Conservation (phyloP, 345 rosid species). For the Gossypium sturtianum region DNA sequence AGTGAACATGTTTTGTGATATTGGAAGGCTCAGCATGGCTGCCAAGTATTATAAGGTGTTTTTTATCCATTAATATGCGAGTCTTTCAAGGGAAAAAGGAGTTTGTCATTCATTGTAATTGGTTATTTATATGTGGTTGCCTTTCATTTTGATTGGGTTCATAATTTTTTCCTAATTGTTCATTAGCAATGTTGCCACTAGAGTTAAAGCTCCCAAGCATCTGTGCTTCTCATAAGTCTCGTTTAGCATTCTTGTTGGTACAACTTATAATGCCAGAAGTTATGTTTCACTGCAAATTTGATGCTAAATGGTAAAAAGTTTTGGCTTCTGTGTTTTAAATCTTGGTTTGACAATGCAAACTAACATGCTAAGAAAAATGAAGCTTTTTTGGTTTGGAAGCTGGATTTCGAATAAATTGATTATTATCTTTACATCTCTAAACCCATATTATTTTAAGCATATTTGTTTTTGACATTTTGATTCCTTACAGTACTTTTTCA, state of each 20-base stretch:
- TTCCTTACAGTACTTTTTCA: neutral
- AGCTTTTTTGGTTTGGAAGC: neutral
- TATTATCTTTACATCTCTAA: neutral
- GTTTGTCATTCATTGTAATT: neutral
- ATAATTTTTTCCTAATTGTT: neutral
- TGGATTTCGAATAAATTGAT: neutral
- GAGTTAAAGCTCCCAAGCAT: neutral
- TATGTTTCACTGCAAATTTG: neutral
- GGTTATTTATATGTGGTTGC: neutral
- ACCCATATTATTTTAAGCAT: neutral
- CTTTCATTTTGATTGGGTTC: neutral
- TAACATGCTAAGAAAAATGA: neutral
- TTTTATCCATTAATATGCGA: conserved; percentile 1
- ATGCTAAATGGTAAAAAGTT: neutral
- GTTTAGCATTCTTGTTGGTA: neutral
- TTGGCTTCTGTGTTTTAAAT: neutral
- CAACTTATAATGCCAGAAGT: neutral
- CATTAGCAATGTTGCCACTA: neutral
- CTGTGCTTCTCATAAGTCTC: neutral
- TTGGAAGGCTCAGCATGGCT: conserved; percentile 97
- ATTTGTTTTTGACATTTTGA: neutral
- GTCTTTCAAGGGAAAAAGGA: neutral
- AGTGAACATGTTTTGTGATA: conserved; percentile 72
- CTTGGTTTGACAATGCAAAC: neutral
- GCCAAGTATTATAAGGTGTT: conserved; percentile 91